Base-by-base conservation (phyloP, 805 yeast genomes). In the Sugiyamaella americana region DNA sequence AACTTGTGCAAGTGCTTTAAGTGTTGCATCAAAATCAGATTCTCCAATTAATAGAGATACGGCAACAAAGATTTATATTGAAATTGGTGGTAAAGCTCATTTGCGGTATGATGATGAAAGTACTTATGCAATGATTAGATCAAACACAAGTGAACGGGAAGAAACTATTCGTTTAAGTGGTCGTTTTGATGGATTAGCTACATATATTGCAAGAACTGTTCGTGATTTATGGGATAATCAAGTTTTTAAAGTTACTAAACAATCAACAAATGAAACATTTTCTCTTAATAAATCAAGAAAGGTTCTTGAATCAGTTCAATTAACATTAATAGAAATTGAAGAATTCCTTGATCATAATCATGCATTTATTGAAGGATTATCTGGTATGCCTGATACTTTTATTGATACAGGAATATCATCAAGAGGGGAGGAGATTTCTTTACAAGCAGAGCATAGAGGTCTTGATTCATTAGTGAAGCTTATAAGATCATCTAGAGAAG, bases 381-480 rank as follows among this genome's bases (percentile, higher is more conserved):
- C 64, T 34, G 62, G 65, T 17, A 45, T 42, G 24, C 47, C 66
- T 60, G 58, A 54, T 37, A 43, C 43, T 17, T 21, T 21, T 19
- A 23, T 38, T 20, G 41, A 17, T 23, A 43, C 48, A 11, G 29
- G 35, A 4, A 10, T n/a, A n/a, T 30, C 43, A 1, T 32, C 54
- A 38, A 18, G 18, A 8, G 43, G 29, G 16, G 61, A 66, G 40
- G 69, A 66, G 48, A 41, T 62, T 4, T 59, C 66, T 13, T 44
- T 59, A 41, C 89, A 93, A 64, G 95, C 96, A 1, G 98, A 93
- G 62, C 88, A 87, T 58, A 80, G 87, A 58, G 96, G 95, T 4
- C 77, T 91, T 53, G 80, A 81, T 22, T 80, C 96, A 0, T 67
- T 93, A 34, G 71, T 86, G 39, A 81, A 84, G 57, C 75, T 89